A percentile compares a stretch with the other conserved stretches of the same genome.
These are phyloP conservation scores for Pyrenophora graminea DNA, from an alignment of 2,329 filamentous ascomycete genomes.

Conservation along the genomic window DNA sequence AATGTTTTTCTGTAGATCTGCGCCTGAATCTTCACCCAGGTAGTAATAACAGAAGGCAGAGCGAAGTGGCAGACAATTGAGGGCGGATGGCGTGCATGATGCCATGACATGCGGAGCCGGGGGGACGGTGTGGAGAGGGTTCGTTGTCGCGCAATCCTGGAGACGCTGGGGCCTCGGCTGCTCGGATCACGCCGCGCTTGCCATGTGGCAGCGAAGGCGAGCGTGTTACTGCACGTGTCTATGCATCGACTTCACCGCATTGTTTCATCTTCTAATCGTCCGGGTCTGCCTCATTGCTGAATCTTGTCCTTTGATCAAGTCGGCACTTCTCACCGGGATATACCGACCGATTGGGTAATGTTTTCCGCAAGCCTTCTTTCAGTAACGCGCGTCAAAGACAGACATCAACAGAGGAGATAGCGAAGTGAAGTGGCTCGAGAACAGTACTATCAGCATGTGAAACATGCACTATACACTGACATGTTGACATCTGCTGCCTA, in stretches of 20 bases:
- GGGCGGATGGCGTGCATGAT: slow-evolving; percentile 9
- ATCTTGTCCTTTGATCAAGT: no score
- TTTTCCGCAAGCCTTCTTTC: neutral
- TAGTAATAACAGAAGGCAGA: neutral
- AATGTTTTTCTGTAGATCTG: neutral
- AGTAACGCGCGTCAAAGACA: neutral
- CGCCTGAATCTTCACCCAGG: slow-evolving; percentile 4
- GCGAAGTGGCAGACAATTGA: neutral
- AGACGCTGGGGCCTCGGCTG: slow-evolving; percentile 14
- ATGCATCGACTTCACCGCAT: neutral
- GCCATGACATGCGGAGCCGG: slow-evolving; percentile 16
- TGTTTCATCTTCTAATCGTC: neutral
- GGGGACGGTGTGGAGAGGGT: slow-evolving; percentile 11
- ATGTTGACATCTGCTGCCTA: no score
- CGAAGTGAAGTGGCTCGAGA: no score
- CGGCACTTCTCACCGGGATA: no score
- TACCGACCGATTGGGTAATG: slow-evolving; percentile 3
- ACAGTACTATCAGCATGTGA: neutral
- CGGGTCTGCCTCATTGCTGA: neutral
- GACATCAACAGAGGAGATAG: no score
- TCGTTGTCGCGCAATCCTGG: slow-evolving; percentile 12
- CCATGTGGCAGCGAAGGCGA: slow-evolving; percentile 12
- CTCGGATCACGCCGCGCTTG: slow-evolving; percentile 6
- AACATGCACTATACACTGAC: no score
- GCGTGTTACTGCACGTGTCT: neutral